Base-by-base conservation (phyloP, 768 basidiomycete species). In the Tulasnella sp. region DNA sequence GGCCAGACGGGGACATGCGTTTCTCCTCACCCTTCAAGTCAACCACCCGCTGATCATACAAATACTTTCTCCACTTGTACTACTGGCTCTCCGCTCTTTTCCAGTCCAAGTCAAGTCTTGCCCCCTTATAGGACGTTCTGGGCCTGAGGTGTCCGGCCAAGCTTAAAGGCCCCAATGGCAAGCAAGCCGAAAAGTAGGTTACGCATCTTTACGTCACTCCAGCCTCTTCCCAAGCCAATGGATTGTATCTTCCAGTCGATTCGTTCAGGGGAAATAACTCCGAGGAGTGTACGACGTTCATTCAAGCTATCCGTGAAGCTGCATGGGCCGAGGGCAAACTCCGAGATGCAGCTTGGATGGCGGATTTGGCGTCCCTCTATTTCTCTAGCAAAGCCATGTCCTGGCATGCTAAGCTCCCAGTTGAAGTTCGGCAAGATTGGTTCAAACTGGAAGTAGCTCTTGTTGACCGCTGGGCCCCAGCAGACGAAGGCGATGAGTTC, bases 271-370 rank as follows among this genome's bases (percentile, higher is more conserved):
- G 74, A 1, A 40, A 48, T 75, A 75, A 22, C 41, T 42, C 40
- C 24, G 74, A 42, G 5, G 74, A 75, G 7, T 75, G 74, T 20
- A 16, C 12, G 1, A 4, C n/a, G 14, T 75, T 75, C 16, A 42
- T 75, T 16, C 74, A 48, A 22, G n/a, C 28, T 28, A 40, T 75
- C 37, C 41, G 74, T 9, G 46, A 2, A 1, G 41, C 41, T 16
- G 74, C 74, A 1, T 75, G 41, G 74, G 16, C 3, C 14, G 41
- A 75, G 20, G 74, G 74, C 31, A 75, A 75, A 48, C n/a, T 41
- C 11, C 41, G 74, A 48, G 74, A 75, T 48, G 11, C 28, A 37
- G 74, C 74, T 37, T 75, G 74, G 74, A 75, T 75, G 74, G 74
- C 74, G 2, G 74, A 75, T 22, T 44, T 42, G 0, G 74, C 74